Conservation (phyloP, 139 green algal genomes). For the Parachlorella kessleri region DNA sequence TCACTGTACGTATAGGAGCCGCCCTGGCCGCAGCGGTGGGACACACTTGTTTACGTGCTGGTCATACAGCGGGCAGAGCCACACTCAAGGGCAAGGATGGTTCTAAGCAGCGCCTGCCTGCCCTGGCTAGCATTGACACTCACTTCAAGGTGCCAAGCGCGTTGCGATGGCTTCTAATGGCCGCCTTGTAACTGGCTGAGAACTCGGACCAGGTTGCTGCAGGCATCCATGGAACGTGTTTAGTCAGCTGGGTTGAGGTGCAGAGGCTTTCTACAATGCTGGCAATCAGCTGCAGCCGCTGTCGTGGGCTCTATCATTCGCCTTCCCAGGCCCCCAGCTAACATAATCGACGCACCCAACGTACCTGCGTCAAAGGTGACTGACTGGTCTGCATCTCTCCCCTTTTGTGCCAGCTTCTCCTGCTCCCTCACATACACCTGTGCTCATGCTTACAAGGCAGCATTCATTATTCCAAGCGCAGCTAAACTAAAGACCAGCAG, state of each 20-base stretch:
- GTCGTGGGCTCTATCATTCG: no score
- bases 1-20: no score
- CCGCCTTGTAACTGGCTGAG: constrained; percentile 6
- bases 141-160: neutral
- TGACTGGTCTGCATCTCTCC: neutral
- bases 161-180: neutral
- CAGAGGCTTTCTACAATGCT: no score
- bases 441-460: no score
- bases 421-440: constrained; percentile 14
- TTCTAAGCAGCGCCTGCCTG: neutral
- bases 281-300: no score
- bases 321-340: neutral
- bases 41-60: no score
- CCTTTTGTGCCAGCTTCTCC: constrained; percentile 16
- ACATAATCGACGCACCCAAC: no score
- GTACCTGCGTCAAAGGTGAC: constrained; percentile 12
- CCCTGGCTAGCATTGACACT: neutral
- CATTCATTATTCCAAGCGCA: no score
- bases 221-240: neutral
- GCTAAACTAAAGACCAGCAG: no score
- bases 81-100: no score
- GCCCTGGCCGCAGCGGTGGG: no score
- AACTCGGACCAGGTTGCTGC: neutral
- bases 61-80: neutral
- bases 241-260: no score